Evolutionary conservation across 169 alveolate species (phyloP).

Genomic region (Amoebophrya sp.): DNA sequence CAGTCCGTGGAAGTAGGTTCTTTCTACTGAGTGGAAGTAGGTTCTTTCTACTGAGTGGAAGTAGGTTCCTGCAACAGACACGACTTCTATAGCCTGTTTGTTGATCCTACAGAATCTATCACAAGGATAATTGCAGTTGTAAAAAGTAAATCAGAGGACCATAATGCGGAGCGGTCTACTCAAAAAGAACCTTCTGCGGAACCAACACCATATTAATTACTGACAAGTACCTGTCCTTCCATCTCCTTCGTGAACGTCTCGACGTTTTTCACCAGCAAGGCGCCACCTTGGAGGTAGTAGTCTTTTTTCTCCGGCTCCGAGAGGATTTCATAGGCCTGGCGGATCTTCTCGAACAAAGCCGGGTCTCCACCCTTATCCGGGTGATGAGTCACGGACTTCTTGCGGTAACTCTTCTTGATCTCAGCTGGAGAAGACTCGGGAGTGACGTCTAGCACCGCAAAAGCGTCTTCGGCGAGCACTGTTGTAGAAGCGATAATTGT

Average conservation of each 20-base stretch:
- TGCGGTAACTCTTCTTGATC: neutral
- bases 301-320: slow-evolving; percentile 5
- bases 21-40: too few relatives aligned
- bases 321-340: neutral
- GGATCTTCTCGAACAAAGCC: neutral
- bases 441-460: neutral
- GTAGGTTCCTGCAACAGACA: too few relatives aligned
- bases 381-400: slow-evolving; percentile 13
- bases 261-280: neutral
- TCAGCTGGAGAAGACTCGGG: neutral
- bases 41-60: too few relatives aligned
- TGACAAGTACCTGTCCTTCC: slow-evolving; percentile 26
- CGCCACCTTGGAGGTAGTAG: neutral
- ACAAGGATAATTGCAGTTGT: too few relatives aligned
- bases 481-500: too few relatives aligned
- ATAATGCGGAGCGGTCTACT: too few relatives aligned
- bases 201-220: too few relatives aligned
- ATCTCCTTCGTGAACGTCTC: neutral
- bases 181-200: too few relatives aligned
- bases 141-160: too few relatives aligned
- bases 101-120: too few relatives aligned
- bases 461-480: neutral
- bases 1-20: too few relatives aligned
- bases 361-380: slow-evolving; percentile 16
- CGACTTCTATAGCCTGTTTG: too few relatives aligned